Percentiles rank a stretch among this genome's conserved stretches.
These are phyloP conservation scores for Gracilaria domingensis DNA, from an alignment of 23 red algal species.

Conservation along the genomic window DNA sequence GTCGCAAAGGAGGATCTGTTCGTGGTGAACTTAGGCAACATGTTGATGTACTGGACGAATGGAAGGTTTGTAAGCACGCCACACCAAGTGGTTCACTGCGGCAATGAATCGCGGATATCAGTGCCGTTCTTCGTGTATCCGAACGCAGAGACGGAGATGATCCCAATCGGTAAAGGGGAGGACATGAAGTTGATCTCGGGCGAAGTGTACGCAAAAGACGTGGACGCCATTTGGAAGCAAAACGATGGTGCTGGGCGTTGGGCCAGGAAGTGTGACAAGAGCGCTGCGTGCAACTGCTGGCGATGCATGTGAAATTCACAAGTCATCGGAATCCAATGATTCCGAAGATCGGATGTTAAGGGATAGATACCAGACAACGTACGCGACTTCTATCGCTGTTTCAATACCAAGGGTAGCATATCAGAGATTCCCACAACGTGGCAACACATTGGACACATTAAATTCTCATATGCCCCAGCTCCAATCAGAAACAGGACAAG, in stretches of 20 bases:
- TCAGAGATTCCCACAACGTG: too few relatives aligned
- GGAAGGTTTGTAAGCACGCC: background rate
- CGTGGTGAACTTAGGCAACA: conserved; percentile 1
- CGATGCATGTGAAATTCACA: too few relatives aligned
- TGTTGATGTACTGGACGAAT: conserved; percentile 4
- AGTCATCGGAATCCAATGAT: too few relatives aligned
- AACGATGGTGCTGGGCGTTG: background rate
- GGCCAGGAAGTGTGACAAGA: background rate
- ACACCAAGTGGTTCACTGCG: background rate
- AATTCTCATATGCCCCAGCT: too few relatives aligned
- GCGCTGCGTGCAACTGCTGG: background rate
- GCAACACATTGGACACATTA: too few relatives aligned
- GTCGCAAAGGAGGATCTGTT: conserved; percentile 13
- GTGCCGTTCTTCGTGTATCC: background rate
- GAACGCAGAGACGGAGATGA: background rate
- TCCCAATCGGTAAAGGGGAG: background rate
- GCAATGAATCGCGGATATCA: background rate
- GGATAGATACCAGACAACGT: too few relatives aligned
- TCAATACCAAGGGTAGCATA: too few relatives aligned
- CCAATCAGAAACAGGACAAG: too few relatives aligned
- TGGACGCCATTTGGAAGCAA: background rate
- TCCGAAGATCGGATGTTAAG: too few relatives aligned
- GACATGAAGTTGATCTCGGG: background rate
- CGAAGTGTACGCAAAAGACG: background rate
- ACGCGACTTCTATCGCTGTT: too few relatives aligned